These are phyloP conservation scores for Hyparrhenia diplandra DNA, from an alignment of 176 grass and related monocot species.

Conservation along the genomic window DNA sequence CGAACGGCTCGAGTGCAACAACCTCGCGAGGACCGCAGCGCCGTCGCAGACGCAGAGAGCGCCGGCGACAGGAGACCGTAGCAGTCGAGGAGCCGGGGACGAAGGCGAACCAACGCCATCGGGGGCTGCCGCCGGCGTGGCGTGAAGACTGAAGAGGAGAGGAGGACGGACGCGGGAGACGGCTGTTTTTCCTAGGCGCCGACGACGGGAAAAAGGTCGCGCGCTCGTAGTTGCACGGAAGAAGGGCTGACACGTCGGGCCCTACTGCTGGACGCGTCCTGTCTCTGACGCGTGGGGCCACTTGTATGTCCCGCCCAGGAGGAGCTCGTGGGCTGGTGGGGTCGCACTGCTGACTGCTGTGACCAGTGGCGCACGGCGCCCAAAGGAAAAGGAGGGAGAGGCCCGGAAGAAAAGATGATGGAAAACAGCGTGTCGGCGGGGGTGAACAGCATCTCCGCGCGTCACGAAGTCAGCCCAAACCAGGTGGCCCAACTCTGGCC, in stretches of 20 bases:
- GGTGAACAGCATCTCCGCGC: no score
- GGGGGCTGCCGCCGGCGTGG: not conserved
- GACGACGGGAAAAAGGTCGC: not conserved
- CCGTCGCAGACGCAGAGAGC: not conserved
- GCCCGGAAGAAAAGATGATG: no score
- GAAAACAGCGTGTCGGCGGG: no score
- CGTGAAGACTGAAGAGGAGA: not conserved
- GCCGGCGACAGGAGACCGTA: not conserved
- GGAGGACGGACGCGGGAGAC: not conserved
- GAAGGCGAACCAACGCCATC: not conserved
- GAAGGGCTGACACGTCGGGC: not conserved
- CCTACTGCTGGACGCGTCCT: not conserved
- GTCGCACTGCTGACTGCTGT: no score
- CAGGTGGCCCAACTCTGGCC: no score
- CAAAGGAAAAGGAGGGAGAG: no score
- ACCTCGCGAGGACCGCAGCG: not conserved
- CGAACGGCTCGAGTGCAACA: conserved; percentile 20
- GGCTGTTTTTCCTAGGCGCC: conserved; percentile 19
- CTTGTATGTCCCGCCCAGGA: not conserved
- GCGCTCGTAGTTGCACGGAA: not conserved
- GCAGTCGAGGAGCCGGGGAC: not conserved
- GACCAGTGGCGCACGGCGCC: no score
- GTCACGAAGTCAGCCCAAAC: no score
- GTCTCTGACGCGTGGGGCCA: not conserved
- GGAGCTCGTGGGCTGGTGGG: not conserved